These are phyloP conservation scores for Rhizopogon rudus DNA, from an alignment of 768 basidiomycete genomes.

Conservation along the genomic window DNA sequence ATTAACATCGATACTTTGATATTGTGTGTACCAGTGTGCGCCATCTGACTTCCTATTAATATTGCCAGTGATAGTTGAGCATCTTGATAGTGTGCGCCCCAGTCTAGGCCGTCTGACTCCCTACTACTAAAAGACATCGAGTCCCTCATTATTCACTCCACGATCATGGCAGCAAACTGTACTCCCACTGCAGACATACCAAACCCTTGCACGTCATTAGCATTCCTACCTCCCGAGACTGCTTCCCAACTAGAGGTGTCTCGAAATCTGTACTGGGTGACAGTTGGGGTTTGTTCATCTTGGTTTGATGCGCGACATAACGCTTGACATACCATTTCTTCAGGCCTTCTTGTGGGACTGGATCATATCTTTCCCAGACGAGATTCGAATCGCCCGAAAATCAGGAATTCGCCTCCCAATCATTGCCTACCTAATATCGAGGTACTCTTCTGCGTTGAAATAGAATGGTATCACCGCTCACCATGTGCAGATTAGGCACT, in stretches of 20 bases:
- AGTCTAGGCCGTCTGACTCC: no score
- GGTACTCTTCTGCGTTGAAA: slow-evolving; percentile 12
- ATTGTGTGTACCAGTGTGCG: no score
- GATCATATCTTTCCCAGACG: slow-evolving; percentile 20
- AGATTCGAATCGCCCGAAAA: slow-evolving; percentile 20
- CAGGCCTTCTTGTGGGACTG: slow-evolving; percentile 31
- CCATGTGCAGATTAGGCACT: neutral
- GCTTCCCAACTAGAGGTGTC: slow-evolving; percentile 24
- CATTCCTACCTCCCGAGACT: slow-evolving; percentile 21
- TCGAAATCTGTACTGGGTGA: slow-evolving; percentile 22
- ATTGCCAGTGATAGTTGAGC: no score
- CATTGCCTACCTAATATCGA: slow-evolving; percentile 26
- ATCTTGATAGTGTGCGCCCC: no score
- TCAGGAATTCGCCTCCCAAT: slow-evolving; percentile 14
- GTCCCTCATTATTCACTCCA: neutral
- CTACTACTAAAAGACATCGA: no score
- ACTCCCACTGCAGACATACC: slow-evolving; percentile 10
- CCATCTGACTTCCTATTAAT: no score
- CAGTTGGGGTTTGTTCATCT: slow-evolving; percentile 18
- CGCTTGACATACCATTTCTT: neutral
- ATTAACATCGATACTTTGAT: no score
- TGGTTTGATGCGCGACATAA: neutral
- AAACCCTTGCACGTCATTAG: slow-evolving; percentile 29
- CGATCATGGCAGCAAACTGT: neutral
- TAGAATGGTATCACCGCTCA: neutral